A percentile compares a stretch with the other conserved stretches of the same genome.
Conservation (phyloP, 2,329 filamentous ascomycete genomes). For the Blumeria graminis region DNA sequence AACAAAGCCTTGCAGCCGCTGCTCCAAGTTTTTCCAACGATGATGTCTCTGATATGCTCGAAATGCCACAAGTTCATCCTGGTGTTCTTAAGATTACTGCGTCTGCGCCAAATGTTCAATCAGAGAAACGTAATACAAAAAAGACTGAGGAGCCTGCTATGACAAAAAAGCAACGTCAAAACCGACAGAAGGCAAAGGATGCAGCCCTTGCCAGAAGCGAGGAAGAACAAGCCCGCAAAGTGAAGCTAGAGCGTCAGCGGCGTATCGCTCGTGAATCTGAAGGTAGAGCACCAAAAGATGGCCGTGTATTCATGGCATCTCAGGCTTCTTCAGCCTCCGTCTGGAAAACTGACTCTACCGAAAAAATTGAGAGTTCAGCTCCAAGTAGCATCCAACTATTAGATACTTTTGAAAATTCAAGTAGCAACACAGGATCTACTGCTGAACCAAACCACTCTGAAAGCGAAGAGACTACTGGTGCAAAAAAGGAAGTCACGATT, state of each 20-base stretch:
- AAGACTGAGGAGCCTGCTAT: constrained; percentile 37
- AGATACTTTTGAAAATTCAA: constrained; percentile 28
- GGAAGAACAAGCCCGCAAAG: constrained; percentile 55
- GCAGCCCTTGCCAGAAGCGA: constrained; percentile 52
- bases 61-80: constrained; percentile 40
- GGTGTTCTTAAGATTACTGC: constrained; percentile 48
- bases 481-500: not conserved
- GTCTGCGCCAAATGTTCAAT: constrained; percentile 34
- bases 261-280: constrained; percentile 61
- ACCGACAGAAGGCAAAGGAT: constrained; percentile 67
- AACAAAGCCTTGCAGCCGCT: constrained; percentile 27
- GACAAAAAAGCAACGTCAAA: constrained; percentile 90
- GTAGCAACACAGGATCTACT: constrained; percentile 8
- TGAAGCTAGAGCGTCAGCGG: constrained; percentile 58
- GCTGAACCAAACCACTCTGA: constrained; percentile 5
- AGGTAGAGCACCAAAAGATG: constrained; percentile 63
- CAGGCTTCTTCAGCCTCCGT: constrained; percentile 20
- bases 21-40: constrained; percentile 17
- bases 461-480: constrained; percentile 7
- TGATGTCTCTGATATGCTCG: constrained; percentile 81
- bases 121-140: constrained; percentile 38
- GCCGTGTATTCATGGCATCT: constrained; percentile 31
- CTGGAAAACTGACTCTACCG: constrained; percentile 18
- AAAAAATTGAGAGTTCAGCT: constrained; percentile 11
- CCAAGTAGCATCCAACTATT: constrained; percentile 23